Base-by-base conservation (phyloP, 345 rosid genomes). In the Euphorbia pulcherrima region DNA sequence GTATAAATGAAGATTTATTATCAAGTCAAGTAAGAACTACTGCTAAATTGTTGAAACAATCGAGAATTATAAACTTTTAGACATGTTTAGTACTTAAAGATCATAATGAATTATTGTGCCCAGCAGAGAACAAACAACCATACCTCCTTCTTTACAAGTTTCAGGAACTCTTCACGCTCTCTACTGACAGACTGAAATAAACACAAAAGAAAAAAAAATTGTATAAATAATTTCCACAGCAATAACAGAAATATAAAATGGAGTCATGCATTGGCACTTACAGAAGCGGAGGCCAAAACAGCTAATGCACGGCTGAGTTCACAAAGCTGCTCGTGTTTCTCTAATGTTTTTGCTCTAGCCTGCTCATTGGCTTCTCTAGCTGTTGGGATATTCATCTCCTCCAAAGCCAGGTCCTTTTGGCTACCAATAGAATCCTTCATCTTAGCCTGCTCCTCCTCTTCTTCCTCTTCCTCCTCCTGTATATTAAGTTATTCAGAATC, bases 221-320 rank as follows among this genome's bases (percentile, higher is more conserved):
- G 33, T 37, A 62, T 37, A 52, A 67, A 18, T 7, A 66, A 6
- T 62, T 73, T 68, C 67, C 7, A 69, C 18, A 69, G 72, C 26
- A 24, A 17, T 23, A 21, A 56, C 70, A 54, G 14, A 18, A 13
- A 56, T 35, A 60, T 29, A 51, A 9, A 27, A 50, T 13, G 29
- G 60, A 2, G 59, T 44, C 11, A 60, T 70, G 65, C 52, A 24
- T 51, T 21, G 44, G 62, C 83, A 20, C 87, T 76, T 87, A 94
- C 97, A 64, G 99, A 94, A 64, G 97, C 99, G 40, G 99, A 91
- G 83, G 97, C 97, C 56, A 94, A 79, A 74, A 94, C 89, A 71
- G 99, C 96, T 73, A 94, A 72, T 54, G 99, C 99, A 78, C 90
- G 96, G 68, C 97, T 91, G 68, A 91, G 96, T 77, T 94, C 97